These are phyloP conservation scores for Saturnispora halmiae DNA, from an alignment of 805 yeast genomes.

Conservation along the genomic window DNA sequence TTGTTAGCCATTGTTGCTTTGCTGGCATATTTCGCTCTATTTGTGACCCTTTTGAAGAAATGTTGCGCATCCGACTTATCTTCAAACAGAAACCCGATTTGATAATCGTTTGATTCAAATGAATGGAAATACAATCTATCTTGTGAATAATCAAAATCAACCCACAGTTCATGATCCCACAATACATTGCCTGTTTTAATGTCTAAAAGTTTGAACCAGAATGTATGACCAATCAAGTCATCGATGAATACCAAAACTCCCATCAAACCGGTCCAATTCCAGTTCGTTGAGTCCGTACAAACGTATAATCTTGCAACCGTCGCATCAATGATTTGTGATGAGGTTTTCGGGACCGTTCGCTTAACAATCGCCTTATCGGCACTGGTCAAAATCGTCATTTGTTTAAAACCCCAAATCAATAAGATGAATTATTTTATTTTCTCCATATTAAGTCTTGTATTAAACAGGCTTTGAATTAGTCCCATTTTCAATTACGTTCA, in stretches of 20 bases:
- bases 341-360: conserved; percentile 77
- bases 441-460: no score
- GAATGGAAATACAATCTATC: conserved; percentile 93
- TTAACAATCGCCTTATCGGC: conserved; percentile 84
- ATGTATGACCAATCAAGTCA: conserved; percentile 90
- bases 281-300: conserved; percentile 68
- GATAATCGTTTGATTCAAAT: conserved; percentile 87
- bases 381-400: conserved; percentile 34
- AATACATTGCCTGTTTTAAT: conserved; percentile 62
- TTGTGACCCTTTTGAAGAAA: conserved; percentile 67
- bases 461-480: no score
- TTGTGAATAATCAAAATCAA: conserved; percentile 82
- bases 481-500: background rate
- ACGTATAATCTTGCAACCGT: conserved; percentile 84
- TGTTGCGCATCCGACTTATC: conserved; percentile 83
- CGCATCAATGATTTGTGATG: conserved; percentile 83
- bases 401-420: no score
- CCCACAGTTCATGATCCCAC: conserved; percentile 95
- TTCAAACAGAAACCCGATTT: conserved; percentile 79
- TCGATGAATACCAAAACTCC: conserved; percentile 87
- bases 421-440: background rate
- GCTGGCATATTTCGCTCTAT: conserved; percentile 74
- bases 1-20: conserved; percentile 80
- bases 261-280: conserved; percentile 82
- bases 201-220: conserved; percentile 83